Base-by-base conservation (phyloP, 352 stramenopile species). In the Pythium scleroteichum region DNA sequence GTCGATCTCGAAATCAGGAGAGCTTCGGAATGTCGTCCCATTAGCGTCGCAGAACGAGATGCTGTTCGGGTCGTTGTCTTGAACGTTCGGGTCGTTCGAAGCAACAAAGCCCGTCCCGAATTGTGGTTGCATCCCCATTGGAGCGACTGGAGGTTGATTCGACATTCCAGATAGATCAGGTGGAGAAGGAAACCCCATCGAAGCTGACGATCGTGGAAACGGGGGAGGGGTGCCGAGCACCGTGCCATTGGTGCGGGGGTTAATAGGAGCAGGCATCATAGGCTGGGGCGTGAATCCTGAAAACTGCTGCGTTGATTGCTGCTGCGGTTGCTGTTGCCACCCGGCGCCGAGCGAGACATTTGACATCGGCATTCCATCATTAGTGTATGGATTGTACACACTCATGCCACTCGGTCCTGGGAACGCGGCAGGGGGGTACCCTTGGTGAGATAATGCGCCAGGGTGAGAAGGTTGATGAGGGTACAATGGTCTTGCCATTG, bases 11-110 rank as follows among this genome's bases (percentile, higher is more conserved):
- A 79, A 75, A 13, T 64, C 69, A 14, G 65, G 65, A 7, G 65
- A 58, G 47, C 73, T 82, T 22, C 83, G 80, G 49, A 79, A 92
- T 0, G 78, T 83, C 33, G 79, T 87, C 17, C 65, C 79, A 17
- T 89, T 88, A 2, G 80, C 73, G 51, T 89, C 80, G 39, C 82
- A 92, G 53, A 78, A 92, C 51, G 73, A 76, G 17, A 90, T 71
- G n/a, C 76, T 73, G 26, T 72, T 79, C 22, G 58, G 46, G 56
- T 81, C 71, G 16, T 44, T 40, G 44, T 71, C 50, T 10, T 69
- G 58, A 2, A 87, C 49, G 38, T 70, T 83, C 0, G 75, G 66
- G 12, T 89, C 75, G 46, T 92, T 92, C 0, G 76, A 68, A 12
- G 82, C 73, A 10, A 90, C 75, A 44, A 92, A 90, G 13, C 58